Evolutionary conservation across 257 asterid species (phyloP).

Genomic region (Echites panduratus): DNA sequence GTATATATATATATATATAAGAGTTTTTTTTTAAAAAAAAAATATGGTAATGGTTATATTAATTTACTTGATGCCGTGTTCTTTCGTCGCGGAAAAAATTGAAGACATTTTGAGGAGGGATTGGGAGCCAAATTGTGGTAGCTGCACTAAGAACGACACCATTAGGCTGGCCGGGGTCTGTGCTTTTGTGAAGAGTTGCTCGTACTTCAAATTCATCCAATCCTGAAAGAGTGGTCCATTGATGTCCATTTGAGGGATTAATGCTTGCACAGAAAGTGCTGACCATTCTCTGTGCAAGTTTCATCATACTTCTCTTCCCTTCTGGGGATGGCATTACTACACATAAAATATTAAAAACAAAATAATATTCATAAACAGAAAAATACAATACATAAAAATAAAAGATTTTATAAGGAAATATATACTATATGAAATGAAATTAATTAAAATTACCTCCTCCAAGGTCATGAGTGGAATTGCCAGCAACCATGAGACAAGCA

Average conservation of each 20-base stretch:
- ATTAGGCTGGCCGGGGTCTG: constrained; percentile 81
- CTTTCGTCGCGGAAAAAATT: constrained; percentile 72
- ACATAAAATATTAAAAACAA: not conserved
- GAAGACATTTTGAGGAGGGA: constrained; percentile 63
- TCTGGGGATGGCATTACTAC: constrained; percentile 69
- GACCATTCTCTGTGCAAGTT: constrained; percentile 88
- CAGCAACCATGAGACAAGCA: constrained; percentile 69
- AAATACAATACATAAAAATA: too few relatives aligned
- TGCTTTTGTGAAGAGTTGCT: constrained; percentile 59
- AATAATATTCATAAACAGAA: too few relatives aligned
- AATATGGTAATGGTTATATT: not conserved
- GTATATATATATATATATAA: too few relatives aligned
- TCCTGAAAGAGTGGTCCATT: constrained; percentile 67
- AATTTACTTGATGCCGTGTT: constrained; percentile 64
- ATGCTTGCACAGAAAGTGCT: constrained; percentile 74
- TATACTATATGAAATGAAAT: too few relatives aligned
- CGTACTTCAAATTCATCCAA: constrained; percentile 71
- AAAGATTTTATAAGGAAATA: too few relatives aligned
- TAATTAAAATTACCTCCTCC: constrained; percentile 54
- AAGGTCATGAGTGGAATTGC: constrained; percentile 55
- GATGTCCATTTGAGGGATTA: constrained; percentile 62
- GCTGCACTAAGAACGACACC: constrained; percentile 86
- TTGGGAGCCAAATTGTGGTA: constrained; percentile 89
- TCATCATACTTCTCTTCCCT: constrained; percentile 92
- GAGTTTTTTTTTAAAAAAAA: too few relatives aligned